Evolutionary conservation across 352 stramenopile genomes (phyloP), one percentile per base, ranked within the genome.

Genomic region (Pythium aphanidermatum): DNA sequence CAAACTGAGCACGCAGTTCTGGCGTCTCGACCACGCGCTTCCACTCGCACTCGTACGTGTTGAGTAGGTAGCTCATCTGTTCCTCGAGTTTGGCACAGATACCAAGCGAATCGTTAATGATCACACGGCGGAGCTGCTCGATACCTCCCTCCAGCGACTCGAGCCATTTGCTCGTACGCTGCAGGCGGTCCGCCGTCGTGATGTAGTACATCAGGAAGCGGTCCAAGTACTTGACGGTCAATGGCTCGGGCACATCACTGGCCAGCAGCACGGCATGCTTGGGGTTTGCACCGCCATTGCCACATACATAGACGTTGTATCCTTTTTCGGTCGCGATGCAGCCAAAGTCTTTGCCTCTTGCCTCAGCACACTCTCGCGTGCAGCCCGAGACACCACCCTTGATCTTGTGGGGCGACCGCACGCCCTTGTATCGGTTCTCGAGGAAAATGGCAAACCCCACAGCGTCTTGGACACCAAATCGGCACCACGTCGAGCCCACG

Each of bases 1-100:
- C 71, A 57, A 96, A 97, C 42, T 93, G 68, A 9, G 77, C 70
- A 29, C 84, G 63, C 14, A 81, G 55, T 24, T 80, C 72, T 0
- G 86, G 86, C 23, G 89, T 74, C 53, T 93, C 80, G 34, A 96
- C 77, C 58, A 97, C 86, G 50, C 93, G 87, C 40, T 90, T 89
- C 88, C 88, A 97, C 63, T 97, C 89, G 56, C 94, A 93, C 62
- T 96, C 84, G 70, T 96, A 97, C 17, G 84, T 96, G 58, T 94
- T 69, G n/a, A 97, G 74, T 32, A 96, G 66, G 42, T 82, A 68
- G 40, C 71, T 65, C 86, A 97, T 97, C 31, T 94, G 83, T 56
- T 92, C 60, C 43, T 80, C 68, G 26, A 80, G 57, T 31, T 53
- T 87, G 10, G 69, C 80, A 28, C 68, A 86, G 46, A 96, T 95